Conservation (phyloP, 345 rosid species). For the Streptanthus diversifolius region DNA sequence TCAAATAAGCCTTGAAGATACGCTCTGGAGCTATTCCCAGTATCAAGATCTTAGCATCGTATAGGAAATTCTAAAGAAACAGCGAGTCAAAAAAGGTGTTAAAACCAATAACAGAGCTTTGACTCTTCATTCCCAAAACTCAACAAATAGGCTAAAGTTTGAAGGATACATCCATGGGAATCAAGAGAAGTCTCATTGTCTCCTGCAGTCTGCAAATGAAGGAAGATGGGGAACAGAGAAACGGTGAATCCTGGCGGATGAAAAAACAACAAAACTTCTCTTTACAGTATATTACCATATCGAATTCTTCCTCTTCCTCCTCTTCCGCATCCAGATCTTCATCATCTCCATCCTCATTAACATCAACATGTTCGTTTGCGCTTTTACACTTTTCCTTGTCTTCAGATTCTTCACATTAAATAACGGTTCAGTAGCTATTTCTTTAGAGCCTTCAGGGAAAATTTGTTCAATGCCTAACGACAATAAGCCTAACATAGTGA, state of each 20-base stretch:
- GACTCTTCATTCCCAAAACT: background rate
- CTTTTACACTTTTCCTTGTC: slow-evolving; percentile 39
- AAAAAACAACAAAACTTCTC: background rate
- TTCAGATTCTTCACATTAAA: slow-evolving; percentile 36
- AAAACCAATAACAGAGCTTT: background rate
- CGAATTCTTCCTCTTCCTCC: slow-evolving; percentile 37
- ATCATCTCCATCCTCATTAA: slow-evolving; percentile 49
- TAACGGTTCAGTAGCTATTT: slow-evolving; percentile 3
- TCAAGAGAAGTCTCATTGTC: slow-evolving; percentile 54
- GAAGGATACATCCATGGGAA: slow-evolving; percentile 55
- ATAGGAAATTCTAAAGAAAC: slow-evolving; percentile 42
- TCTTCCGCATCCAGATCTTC: slow-evolving; percentile 68
- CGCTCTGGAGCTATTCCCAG: slow-evolving; percentile 66
- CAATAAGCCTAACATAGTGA: background rate
- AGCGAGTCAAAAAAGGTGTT: background rate
- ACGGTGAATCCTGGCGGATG: background rate
- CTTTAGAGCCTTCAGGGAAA: background rate
- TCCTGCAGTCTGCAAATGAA: slow-evolving; percentile 48
- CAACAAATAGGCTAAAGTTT: background rate
- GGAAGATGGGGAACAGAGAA: background rate
- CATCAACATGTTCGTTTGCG: slow-evolving; percentile 45
- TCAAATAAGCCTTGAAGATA: slow-evolving; percentile 86
- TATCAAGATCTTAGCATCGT: slow-evolving; percentile 45
- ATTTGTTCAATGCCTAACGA: background rate
- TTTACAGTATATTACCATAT: slow-evolving; percentile 44